These are phyloP conservation scores for Corchorus capsularis DNA, from an alignment of 345 rosid genomes.

Conservation along the genomic window DNA sequence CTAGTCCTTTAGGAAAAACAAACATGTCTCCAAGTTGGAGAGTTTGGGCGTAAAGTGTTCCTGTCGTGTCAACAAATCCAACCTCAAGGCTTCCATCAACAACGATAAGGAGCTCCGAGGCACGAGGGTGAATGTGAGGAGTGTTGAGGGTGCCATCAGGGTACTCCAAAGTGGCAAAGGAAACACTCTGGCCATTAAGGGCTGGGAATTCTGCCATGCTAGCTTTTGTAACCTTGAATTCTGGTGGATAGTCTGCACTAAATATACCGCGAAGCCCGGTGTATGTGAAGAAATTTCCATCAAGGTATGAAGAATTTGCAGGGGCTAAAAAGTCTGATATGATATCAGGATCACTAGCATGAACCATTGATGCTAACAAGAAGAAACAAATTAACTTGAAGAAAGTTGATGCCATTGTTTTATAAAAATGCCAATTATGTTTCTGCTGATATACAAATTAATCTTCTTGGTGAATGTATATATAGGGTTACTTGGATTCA, in stretches of 20 bases:
- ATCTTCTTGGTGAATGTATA: no score
- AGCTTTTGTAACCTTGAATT: conserved; percentile 15
- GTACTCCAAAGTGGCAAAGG: conserved; percentile 10
- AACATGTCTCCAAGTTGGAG: not conserved
- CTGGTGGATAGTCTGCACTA: not conserved
- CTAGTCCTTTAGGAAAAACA: conserved; percentile 5
- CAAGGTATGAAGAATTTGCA: not conserved
- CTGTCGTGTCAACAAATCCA: conserved; percentile 10
- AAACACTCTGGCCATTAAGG: not conserved
- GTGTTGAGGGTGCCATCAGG: not conserved
- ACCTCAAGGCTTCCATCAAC: conserved; percentile 5
- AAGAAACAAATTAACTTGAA: not conserved
- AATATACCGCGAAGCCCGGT: conserved; percentile 11
- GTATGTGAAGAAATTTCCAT: conserved; percentile 23
- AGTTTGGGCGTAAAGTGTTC: not conserved
- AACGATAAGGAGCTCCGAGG: not conserved
- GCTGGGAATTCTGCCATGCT: not conserved
- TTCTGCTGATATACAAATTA: no score
- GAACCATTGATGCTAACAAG: not conserved
- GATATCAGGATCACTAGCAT: conserved; percentile 10
- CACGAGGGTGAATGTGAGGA: not conserved
- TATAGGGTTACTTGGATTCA: no score
- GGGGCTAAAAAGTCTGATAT: not conserved
- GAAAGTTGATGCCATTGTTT: not conserved
- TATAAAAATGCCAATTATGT: not conserved